Evolutionary conservation across 225 moss, liverwort and hornwort species (phyloP).

Genomic region (Takakia lepidozioides): DNA sequence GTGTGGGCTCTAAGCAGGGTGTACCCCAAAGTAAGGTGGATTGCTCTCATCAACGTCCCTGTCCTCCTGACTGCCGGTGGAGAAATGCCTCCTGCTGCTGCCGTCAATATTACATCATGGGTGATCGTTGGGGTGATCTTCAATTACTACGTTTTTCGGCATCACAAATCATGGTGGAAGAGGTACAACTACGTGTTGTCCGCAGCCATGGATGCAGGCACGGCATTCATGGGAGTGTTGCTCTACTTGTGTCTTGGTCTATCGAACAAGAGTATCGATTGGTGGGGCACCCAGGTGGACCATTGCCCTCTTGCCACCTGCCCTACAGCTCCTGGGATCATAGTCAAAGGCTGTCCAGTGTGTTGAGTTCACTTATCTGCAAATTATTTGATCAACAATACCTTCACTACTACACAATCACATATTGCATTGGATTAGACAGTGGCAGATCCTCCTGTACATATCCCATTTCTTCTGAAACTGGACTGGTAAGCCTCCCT

Average conservation of each 20-base stretch:
- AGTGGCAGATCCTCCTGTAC: too few species aligned
- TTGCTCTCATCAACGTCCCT: conserved; percentile 52
- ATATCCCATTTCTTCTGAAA: too few species aligned
- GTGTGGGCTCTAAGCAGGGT: conserved; percentile 56
- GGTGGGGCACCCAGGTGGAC: conserved; percentile 69
- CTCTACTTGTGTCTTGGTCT: conserved; percentile 62
- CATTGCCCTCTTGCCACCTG: conserved; percentile 59
- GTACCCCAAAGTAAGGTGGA: conserved; percentile 47
- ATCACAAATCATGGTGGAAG: conserved; percentile 66
- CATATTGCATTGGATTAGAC: too few species aligned
- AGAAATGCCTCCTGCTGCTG: conserved; percentile 54
- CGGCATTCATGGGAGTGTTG: conserved; percentile 70
- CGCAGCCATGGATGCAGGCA: conserved; percentile 64
- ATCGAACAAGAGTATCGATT: conserved; percentile 25
- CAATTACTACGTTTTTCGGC: conserved; percentile 45
- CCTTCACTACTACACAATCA: too few species aligned
- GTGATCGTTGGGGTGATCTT: conserved; percentile 52
- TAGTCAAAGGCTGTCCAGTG: conserved; percentile 39
- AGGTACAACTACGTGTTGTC: conserved; percentile 83
- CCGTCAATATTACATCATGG: conserved; percentile 63
- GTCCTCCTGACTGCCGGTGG: conserved; percentile 37
- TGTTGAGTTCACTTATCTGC: too few species aligned
- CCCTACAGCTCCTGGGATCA: conserved; percentile 62
- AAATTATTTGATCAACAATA: too few species aligned
- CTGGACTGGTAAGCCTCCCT: too few species aligned